Evolutionary conservation across 345 rosid genomes (phyloP).

Genomic region (Laguncularia racemosa): DNA sequence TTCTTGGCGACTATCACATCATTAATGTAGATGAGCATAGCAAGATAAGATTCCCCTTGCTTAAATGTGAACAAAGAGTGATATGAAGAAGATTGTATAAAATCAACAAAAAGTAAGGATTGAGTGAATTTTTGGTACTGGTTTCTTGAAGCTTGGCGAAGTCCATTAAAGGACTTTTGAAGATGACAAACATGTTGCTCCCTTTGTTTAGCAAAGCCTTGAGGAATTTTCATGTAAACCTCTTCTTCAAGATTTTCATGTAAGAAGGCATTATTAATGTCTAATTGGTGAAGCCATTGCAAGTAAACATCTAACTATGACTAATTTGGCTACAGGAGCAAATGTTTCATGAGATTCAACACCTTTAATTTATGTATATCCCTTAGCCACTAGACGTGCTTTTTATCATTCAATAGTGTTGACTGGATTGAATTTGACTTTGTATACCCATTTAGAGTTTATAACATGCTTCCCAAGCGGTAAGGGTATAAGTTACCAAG

Average conservation of each 20-base stretch:
- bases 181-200: not conserved
- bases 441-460: constrained; percentile 7
- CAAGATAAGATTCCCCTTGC: not conserved
- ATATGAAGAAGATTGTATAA: no score
- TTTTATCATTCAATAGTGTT: not conserved
- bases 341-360: constrained; percentile 5
- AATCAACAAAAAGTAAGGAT: not conserved
- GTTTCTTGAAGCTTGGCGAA: not conserved
- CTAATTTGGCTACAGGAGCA: constrained; percentile 3
- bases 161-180: not conserved
- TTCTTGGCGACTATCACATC: not conserved
- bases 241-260: no score
- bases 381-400: not conserved
- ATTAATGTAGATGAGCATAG: not conserved
- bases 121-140: not conserved
- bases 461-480: not conserved
- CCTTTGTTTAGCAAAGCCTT: no score
- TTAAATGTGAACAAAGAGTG: no score
- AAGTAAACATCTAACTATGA: not conserved
- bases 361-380: constrained; percentile 1
- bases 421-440: not conserved
- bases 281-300: no score
- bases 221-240: no score
- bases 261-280: no score
- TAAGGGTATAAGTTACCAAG: not conserved